Percentiles rank a stretch among this genome's conserved stretches.
Conservation (phyloP, 1,139 yeast genomes). For the Sugiyamaella paludigena region DNA sequence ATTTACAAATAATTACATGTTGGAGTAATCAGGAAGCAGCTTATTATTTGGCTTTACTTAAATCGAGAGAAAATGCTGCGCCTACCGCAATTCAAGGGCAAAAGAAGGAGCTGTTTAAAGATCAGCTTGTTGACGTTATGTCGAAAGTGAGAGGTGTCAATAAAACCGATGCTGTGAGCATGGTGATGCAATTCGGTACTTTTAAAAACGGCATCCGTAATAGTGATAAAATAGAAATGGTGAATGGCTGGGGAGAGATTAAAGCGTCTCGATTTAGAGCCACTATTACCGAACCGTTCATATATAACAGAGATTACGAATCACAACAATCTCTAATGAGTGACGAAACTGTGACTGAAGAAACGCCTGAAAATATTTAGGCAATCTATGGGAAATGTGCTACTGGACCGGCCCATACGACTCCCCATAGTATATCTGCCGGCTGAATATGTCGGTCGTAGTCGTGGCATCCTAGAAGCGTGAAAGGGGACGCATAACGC, state of each 20-base stretch:
- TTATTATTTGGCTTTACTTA: conserved; percentile 51
- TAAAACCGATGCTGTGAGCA: conserved; percentile 57
- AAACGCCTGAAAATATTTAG: too few species aligned
- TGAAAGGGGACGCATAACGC: too few species aligned
- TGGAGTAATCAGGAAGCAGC: conserved; percentile 90
- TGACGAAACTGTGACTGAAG: too few species aligned
- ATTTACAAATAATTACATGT: conserved; percentile 62
- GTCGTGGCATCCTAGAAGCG: too few species aligned
- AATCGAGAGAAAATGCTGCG: conserved; percentile 35
- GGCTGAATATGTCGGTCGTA: too few species aligned
- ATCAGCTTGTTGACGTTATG: conserved; percentile 51
- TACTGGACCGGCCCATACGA: too few species aligned
- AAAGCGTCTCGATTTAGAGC: conserved; percentile 47
- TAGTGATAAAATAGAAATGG: conserved; percentile 35
- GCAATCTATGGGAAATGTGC: too few species aligned
- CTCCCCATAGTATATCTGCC: too few species aligned
- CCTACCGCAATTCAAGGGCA: conserved; percentile 45
- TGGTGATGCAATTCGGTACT: conserved; percentile 54
- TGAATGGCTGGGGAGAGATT: conserved; percentile 57
- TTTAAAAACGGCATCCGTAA: conserved; percentile 49
- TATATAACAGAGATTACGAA: conserved; percentile 40
- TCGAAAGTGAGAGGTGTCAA: conserved; percentile 55
- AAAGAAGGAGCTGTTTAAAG: conserved; percentile 46
- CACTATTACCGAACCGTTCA: conserved; percentile 54
- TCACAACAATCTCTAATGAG: too few species aligned